A percentile compares a stretch with the other conserved stretches of the same genome.
Evolutionary conservation across 129 eudicot species (phyloP).

Genomic region (Rutidosis leptorrhynchoides): DNA sequence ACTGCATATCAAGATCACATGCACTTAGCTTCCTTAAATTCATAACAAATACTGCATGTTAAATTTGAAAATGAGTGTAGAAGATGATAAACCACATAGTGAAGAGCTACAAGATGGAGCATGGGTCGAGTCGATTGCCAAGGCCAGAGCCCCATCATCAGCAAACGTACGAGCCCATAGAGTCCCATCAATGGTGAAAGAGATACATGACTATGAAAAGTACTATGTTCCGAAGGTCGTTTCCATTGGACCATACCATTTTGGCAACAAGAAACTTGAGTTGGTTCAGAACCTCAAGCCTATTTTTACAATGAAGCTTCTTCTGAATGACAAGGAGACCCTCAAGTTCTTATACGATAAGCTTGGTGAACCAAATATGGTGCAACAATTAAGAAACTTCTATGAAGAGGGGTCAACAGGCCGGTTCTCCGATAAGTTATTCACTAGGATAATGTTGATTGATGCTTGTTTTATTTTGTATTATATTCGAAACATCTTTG

Average conservation of each 20-base stretch:
- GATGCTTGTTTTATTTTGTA: slow-evolving; percentile 34
- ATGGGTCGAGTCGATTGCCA: not conserved
- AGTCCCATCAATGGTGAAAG: slow-evolving; percentile 17
- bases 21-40: not conserved
- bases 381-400: slow-evolving; percentile 11
- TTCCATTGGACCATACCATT: slow-evolving; percentile 43
- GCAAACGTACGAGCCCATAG: slow-evolving; percentile 5
- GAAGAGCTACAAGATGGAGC: not conserved
- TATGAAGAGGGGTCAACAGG: slow-evolving; percentile 15
- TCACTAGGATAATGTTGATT: slow-evolving; percentile 31
- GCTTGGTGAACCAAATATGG: slow-evolving; percentile 9
- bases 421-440: not conserved
- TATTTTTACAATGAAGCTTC: slow-evolving; percentile 15
- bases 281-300: slow-evolving; percentile 27
- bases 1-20: not conserved
- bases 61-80: not conserved
- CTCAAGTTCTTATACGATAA: slow-evolving; percentile 7
- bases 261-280: slow-evolving; percentile 15
- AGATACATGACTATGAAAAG: slow-evolving; percentile 9
- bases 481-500: not conserved
- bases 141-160: not conserved
- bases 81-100: not conserved
- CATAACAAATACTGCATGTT: not conserved
- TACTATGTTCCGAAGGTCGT: slow-evolving; percentile 38
- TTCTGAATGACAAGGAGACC: not conserved